Conservation (phyloP, 2,329 filamentous ascomycete species). For the Cercospora sp. region DNA sequence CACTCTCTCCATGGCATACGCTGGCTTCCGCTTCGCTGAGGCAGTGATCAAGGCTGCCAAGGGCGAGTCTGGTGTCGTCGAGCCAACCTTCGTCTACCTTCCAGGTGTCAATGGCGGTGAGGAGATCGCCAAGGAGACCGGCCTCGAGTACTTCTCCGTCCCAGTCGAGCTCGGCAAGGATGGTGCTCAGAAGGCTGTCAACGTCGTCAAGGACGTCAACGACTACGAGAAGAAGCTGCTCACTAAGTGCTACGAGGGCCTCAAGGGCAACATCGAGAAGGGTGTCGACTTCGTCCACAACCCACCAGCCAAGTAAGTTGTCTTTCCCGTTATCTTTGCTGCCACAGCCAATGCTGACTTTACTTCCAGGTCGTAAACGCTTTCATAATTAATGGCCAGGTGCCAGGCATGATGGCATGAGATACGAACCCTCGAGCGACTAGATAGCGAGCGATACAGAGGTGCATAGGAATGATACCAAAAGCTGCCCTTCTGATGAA, state of each 20-base stretch:
- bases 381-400: constrained; percentile 3
- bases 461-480: constrained; percentile 20
- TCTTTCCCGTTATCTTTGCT: not conserved
- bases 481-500: constrained; percentile 15
- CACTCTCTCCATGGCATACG: constrained; percentile 92
- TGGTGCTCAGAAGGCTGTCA: constrained; percentile 81
- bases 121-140: constrained; percentile 78
- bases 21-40: constrained; percentile 94
- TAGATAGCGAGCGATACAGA: constrained; percentile 19
- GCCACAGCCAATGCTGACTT: not conserved
- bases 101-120: constrained; percentile 85
- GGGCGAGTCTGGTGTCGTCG: constrained; percentile 88
- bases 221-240: constrained; percentile 89
- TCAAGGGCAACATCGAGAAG: constrained; percentile 93
- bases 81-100: constrained; percentile 95
- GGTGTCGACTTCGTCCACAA: constrained; percentile 86
- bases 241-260: constrained; percentile 69
- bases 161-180: constrained; percentile 83
- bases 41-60: constrained; percentile 84
- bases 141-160: constrained; percentile 90
- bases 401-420: constrained; percentile 15
- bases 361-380: constrained; percentile 1
- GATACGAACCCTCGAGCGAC: constrained; percentile 9
- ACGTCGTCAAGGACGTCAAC: constrained; percentile 74
- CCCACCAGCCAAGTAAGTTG: constrained; percentile 75